A percentile compares a stretch with the other conserved stretches of the same genome.
Conservation (phyloP, 1,284 basidiomycete species). For the Ganoderma meredithae region DNA sequence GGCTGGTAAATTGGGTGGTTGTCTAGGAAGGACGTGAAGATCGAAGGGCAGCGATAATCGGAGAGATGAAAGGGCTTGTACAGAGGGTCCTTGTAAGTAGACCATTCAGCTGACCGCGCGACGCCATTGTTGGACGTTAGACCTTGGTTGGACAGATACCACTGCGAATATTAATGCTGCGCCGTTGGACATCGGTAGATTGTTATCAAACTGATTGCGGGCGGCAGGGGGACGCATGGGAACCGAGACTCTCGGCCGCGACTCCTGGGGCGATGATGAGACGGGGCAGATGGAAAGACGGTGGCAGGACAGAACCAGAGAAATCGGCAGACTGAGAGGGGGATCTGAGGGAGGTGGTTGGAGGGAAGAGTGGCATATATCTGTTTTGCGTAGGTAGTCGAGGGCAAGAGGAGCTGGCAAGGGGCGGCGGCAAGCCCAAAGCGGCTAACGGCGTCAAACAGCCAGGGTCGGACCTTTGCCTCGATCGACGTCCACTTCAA, state of each 20-base stretch:
- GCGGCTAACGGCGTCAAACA: conserved; percentile 36
- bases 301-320: neutral
- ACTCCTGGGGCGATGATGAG: neutral
- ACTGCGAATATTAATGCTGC: neutral
- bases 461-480: conserved; percentile 30
- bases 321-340: neutral
- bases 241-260: too few relatives aligned
- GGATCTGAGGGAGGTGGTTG: neutral
- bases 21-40: neutral
- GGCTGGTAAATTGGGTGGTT: neutral
- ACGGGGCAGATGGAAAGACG: neutral
- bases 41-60: neutral
- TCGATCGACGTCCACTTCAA: conserved; percentile 31
- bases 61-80: neutral
- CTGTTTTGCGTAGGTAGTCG: neutral
- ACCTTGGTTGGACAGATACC: neutral
- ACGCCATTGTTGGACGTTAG: neutral
- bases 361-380: conserved; percentile 2
- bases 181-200: neutral
- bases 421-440: conserved; percentile 29
- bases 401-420: conserved; percentile 15
- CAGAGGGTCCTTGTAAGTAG: neutral
- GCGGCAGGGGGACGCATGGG: neutral
- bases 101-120: neutral
- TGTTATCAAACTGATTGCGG: neutral